phyloP scores from a whole-genome alignment of 805 yeast genomes.

The Yarrowia porcina region DNA sequence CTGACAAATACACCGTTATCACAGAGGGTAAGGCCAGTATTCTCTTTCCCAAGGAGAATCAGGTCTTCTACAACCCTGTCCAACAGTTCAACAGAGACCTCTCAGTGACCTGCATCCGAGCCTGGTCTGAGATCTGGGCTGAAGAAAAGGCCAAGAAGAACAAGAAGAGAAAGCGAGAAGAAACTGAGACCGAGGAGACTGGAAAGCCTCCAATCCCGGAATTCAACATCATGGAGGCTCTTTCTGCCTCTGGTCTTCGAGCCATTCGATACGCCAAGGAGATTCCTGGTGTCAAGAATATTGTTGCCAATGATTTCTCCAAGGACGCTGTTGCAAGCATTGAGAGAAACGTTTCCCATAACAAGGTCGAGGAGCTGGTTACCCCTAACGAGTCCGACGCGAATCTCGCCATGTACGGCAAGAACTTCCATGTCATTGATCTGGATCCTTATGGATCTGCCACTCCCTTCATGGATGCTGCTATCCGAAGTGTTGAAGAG shows the following conservation, averaged over 20 bases:
- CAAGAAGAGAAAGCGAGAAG: slow-evolving; percentile 29
- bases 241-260: slow-evolving; percentile 92
- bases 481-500: slow-evolving; percentile 76
- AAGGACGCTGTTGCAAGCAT: slow-evolving; percentile 84
- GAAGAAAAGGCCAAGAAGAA: slow-evolving; percentile 37
- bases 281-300: slow-evolving; percentile 66
- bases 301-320: slow-evolving; percentile 87
- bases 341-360: slow-evolving; percentile 63
- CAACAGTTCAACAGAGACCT: slow-evolving; percentile 96
- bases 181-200: slow-evolving; percentile 6
- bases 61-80: slow-evolving; percentile 91
- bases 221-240: slow-evolving; percentile 66
- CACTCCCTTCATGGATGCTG: slow-evolving; percentile 90
- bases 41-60: slow-evolving; percentile 73
- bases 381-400: slow-evolving; percentile 83
- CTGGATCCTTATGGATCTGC: slow-evolving; percentile 98
- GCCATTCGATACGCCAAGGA: slow-evolving; percentile 93
- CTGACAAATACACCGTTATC: slow-evolving; percentile 31
- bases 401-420: slow-evolving; percentile 67
- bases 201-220: slow-evolving; percentile 49
- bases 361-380: slow-evolving; percentile 57
- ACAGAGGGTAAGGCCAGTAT: slow-evolving; percentile 83
- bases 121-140: slow-evolving; percentile 70
- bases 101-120: slow-evolving; percentile 76
- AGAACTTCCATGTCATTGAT: slow-evolving; percentile 75